Conservation (phyloP, 2,329 filamentous ascomycete species). For the Hypoxylon sp. region DNA sequence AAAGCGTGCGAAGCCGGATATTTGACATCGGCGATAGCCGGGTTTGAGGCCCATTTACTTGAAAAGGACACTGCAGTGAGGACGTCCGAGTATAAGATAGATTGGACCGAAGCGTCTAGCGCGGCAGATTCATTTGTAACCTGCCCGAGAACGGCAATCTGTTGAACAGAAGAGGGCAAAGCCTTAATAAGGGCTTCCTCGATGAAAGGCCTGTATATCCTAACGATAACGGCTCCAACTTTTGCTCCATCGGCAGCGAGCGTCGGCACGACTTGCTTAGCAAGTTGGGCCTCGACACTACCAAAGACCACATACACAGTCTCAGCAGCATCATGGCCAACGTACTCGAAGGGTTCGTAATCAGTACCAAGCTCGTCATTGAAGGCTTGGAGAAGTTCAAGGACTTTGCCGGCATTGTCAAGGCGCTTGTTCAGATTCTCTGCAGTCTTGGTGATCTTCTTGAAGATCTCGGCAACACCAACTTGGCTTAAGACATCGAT, state of each 20-base stretch:
- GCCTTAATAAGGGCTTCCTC: constrained; percentile 92
- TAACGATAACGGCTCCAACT: constrained; percentile 90
- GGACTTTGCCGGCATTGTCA: constrained; percentile 76
- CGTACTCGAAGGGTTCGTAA: constrained; percentile 94
- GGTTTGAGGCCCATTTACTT: constrained; percentile 71
- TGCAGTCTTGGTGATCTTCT: constrained; percentile 71
- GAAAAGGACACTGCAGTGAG: constrained; percentile 87
- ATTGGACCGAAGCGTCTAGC: constrained; percentile 80
- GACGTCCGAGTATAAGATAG: constrained; percentile 92
- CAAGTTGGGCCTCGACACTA: constrained; percentile 87
- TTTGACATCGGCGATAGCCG: constrained; percentile 84
- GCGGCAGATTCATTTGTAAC: constrained; percentile 80
- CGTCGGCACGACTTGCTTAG: constrained; percentile 81
- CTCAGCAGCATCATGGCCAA: constrained; percentile 82
- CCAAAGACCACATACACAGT: constrained; percentile 92
- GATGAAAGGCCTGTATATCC: constrained; percentile 93
- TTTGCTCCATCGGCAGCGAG: constrained; percentile 79
- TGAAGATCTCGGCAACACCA: constrained; percentile 76
- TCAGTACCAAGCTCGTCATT: constrained; percentile 94
- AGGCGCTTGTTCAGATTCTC: constrained; percentile 75
- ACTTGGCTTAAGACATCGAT: constrained; percentile 83
- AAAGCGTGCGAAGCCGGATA: constrained; percentile 77
- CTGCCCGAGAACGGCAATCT: constrained; percentile 89
- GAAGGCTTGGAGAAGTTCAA: constrained; percentile 77
- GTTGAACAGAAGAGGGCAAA: constrained; percentile 80